A percentile compares a stretch with the other conserved stretches of the same genome.
phyloP scores from a whole-genome alignment of 2,329 filamentous ascomycete genomes.

The Aspergillus pseudotamarii region DNA sequence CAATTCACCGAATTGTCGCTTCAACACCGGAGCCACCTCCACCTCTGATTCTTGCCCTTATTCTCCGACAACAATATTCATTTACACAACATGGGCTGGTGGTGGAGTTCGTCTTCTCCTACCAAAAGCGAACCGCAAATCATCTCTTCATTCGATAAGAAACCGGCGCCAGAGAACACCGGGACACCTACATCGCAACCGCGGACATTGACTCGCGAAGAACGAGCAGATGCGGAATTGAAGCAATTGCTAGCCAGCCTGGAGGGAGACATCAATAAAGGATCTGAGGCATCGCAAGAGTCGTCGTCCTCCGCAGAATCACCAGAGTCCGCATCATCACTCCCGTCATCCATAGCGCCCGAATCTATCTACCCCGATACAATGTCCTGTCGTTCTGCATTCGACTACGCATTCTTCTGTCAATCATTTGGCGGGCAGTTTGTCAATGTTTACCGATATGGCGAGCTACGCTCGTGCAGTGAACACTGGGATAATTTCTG shows the following conservation, averaged over 20 bases:
- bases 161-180: conserved; percentile 11
- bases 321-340: conserved; percentile 17
- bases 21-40: neutral
- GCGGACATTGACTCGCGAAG: conserved; percentile 42
- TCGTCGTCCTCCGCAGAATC: neutral
- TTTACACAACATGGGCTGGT: conserved; percentile 49
- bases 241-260: conserved; percentile 56
- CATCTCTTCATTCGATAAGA: conserved; percentile 16
- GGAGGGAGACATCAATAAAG: conserved; percentile 36
- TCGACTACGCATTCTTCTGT: conserved; percentile 94
- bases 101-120: conserved; percentile 40
- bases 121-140: conserved; percentile 29
- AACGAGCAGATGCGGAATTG: conserved; percentile 58
- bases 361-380: conserved; percentile 74
- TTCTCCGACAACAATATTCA: neutral
- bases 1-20: neutral
- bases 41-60: neutral
- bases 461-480: conserved; percentile 72
- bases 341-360: conserved; percentile 52
- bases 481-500: conserved; percentile 93
- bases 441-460: conserved; percentile 87
- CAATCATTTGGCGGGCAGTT: conserved; percentile 89
- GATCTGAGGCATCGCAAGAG: conserved; percentile 3
- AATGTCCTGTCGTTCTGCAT: conserved; percentile 88
- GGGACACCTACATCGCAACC: conserved; percentile 28